Base-by-base conservation (phyloP, 768 basidiomycete species). In the Royoungia palumana region DNA sequence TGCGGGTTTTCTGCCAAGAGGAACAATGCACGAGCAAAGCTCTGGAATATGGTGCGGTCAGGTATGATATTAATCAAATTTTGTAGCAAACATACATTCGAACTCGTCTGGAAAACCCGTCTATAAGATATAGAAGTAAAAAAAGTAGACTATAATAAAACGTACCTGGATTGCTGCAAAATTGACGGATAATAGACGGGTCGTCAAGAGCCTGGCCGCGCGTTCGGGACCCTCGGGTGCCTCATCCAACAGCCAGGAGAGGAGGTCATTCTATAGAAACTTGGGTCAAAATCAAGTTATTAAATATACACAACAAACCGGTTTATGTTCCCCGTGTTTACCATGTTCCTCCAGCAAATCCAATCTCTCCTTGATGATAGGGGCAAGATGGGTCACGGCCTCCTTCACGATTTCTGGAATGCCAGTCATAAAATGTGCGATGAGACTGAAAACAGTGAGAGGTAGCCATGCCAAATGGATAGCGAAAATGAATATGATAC, bases 11-110 rank as follows among this genome's bases (percentile, higher is more conserved):
- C 60, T 9, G 71, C 71, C 8, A 75, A 58, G 46, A 64, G 47
- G 44, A 64, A 71, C 2, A 75, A 51, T 4, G 67, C 68, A 39
- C 70, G 66, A 0, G 14, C 53, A 32, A 70, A 61, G 36, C 56
- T 67, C 68, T 70, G 32, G 28, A 3, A 36, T 6, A 16, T 7
- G 14, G 28, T 5, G 16, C 30, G 13, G 30, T 32, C 7, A 17
- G 38, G 14, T 2, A 44, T 34, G 1, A 37, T 13, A 1, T 9
- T 7, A 13, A 20, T 3, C 17, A 12, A 28, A 47, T 11, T 21
- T 8, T 12, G 1, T 3, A 11, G 16, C 32, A 6, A 32, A 16
- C 32, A 32, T 32, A 32, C 32, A 32, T 32, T 32, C 16, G 32
- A 32, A 6, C 32, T 32, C 16, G 32, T 32, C 32, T 32, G 14